These are phyloP conservation scores for Leptosphaerulina australis DNA, from an alignment of 2,329 filamentous ascomycete genomes.

Conservation along the genomic window DNA sequence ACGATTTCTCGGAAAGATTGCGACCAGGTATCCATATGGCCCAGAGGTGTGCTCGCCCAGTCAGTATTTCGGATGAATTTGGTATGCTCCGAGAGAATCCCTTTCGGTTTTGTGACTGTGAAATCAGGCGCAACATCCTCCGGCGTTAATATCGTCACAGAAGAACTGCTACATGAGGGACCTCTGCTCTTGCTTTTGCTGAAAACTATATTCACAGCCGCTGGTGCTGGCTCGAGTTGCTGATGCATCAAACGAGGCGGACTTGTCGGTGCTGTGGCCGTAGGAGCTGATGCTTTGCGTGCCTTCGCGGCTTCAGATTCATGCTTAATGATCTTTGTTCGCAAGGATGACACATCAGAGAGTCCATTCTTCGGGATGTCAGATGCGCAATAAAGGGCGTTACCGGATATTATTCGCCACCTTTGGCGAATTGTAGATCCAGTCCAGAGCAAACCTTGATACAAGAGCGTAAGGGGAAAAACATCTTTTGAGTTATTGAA, in stretches of 20 bases:
- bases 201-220: neutral
- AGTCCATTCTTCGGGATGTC: constrained; percentile 21
- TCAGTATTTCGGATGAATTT: constrained; percentile 52
- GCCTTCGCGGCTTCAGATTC: constrained; percentile 3
- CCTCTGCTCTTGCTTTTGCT: constrained; percentile 28
- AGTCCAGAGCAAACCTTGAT: constrained; percentile 39
- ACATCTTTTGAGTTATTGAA: constrained; percentile 56
- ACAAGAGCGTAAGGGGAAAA: constrained; percentile 52
- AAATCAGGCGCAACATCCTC: constrained; percentile 37
- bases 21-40: constrained; percentile 57
- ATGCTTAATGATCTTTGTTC: neutral
- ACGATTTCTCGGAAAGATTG: constrained; percentile 52
- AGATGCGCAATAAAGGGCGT: constrained; percentile 27
- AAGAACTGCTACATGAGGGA: constrained; percentile 24
- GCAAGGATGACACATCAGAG: constrained; percentile 7
- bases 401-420: constrained; percentile 39
- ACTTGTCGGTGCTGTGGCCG: constrained; percentile 6
- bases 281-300: constrained; percentile 15
- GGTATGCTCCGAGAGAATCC: constrained; percentile 40
- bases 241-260: constrained; percentile 1
- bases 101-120: constrained; percentile 30
- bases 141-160: constrained; percentile 32
- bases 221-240: constrained; percentile 17
- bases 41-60: constrained; percentile 57
- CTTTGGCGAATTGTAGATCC: constrained; percentile 37